These are phyloP conservation scores for Parachaetomium inaequale DNA, from an alignment of 495 filamentous ascomycete species.

Conservation along the genomic window DNA sequence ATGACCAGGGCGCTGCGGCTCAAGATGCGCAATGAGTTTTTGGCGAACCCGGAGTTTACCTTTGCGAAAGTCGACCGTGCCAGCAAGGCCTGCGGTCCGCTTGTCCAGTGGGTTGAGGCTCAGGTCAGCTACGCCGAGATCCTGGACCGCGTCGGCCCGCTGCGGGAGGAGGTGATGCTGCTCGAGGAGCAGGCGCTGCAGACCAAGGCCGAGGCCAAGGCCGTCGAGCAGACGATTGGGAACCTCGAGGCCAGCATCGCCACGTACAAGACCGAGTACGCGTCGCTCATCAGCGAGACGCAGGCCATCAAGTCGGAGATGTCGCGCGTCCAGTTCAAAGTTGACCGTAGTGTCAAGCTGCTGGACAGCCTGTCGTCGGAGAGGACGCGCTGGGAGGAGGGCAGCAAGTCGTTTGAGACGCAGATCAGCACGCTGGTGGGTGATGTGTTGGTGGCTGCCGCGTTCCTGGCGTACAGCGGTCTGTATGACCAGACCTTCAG, in stretches of 20 bases:
- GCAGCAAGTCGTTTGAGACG: slow-evolving; percentile 95
- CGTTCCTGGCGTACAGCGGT: slow-evolving; percentile 96
- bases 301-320: slow-evolving; percentile 97
- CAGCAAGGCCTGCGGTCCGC: slow-evolving; percentile 91
- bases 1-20: slow-evolving; percentile 80
- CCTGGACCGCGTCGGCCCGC: slow-evolving; percentile 86
- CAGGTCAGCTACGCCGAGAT: slow-evolving; percentile 98
- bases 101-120: slow-evolving; percentile 96
- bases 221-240: slow-evolving; percentile 81
- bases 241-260: slow-evolving; percentile 85
- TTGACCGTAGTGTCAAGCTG: slow-evolving; percentile 89
- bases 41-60: slow-evolving; percentile 90
- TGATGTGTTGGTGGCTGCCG: slow-evolving; percentile 89
- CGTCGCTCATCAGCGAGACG: slow-evolving; percentile 91
- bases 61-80: slow-evolving; percentile 93
- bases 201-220: slow-evolving; percentile 91
- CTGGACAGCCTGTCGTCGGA: slow-evolving; percentile 94
- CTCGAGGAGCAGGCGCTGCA: slow-evolving; percentile 86
- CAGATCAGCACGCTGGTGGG: slow-evolving; percentile 96
- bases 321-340: slow-evolving; percentile 93
- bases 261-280: slow-evolving; percentile 96
- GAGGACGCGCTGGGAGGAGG: slow-evolving; percentile 87
- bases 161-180: slow-evolving; percentile 82
- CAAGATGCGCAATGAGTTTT: slow-evolving; percentile 89
- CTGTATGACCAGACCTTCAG: slow-evolving; percentile 98